phyloP scores from a whole-genome alignment of 768 basidiomycete species.

The Termitomyces sp. region DNA sequence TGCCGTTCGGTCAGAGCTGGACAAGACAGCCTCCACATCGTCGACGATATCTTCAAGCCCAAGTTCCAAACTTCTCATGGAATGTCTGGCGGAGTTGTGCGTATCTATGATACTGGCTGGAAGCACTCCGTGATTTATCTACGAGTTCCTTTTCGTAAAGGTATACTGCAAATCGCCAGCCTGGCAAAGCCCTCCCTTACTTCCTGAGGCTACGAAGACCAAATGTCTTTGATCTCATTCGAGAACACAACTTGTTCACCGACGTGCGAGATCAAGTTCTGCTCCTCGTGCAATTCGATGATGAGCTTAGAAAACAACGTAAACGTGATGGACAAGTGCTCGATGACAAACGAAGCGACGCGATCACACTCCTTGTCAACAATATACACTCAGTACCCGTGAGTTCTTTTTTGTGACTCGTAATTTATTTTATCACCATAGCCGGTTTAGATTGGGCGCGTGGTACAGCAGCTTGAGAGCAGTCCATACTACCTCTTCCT shows the following conservation, averaged over 20 bases:
- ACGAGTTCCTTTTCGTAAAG: slow-evolving; percentile 32
- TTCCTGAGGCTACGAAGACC: slow-evolving; percentile 82
- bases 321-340: slow-evolving; percentile 37
- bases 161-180: slow-evolving; percentile 84
- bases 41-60: slow-evolving; percentile 37
- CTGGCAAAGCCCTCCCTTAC: slow-evolving; percentile 90
- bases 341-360: slow-evolving; percentile 56
- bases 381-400: slow-evolving; percentile 97
- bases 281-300: slow-evolving; percentile 91
- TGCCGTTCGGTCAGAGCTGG: slow-evolving; percentile 82
- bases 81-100: slow-evolving; percentile 89
- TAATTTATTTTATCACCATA: not conserved
- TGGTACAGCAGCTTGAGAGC: slow-evolving; percentile 80
- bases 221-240: slow-evolving; percentile 92
- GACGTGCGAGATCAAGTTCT: slow-evolving; percentile 93
- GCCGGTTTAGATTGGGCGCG: slow-evolving; percentile 67
- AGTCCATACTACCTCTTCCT: slow-evolving; percentile 84
- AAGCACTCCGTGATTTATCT: not conserved
- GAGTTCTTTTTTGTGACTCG: slow-evolving; percentile 15
- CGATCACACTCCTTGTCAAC: slow-evolving; percentile 85
- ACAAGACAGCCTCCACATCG: slow-evolving; percentile 52
- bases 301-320: slow-evolving; percentile 70
- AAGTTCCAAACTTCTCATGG: slow-evolving; percentile 73
- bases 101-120: slow-evolving; percentile 14
- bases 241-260: slow-evolving; percentile 90